Base-by-base conservation (phyloP, 1,284 basidiomycete species). In the Garcileccinum viscosum region DNA sequence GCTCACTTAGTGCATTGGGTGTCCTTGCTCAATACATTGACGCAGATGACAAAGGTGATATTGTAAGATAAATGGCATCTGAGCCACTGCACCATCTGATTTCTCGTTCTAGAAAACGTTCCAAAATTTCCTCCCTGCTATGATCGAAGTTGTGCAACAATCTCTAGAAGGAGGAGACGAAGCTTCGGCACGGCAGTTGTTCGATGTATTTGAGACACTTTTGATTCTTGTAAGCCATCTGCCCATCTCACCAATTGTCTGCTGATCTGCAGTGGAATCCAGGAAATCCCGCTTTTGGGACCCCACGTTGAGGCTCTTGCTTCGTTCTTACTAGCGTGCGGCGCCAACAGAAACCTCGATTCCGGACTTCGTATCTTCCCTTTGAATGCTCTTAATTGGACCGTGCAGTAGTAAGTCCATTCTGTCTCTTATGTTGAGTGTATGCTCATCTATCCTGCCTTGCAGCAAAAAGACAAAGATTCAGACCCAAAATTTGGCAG, bases 371-470 rank as follows among this genome's bases (percentile, higher is more conserved):
- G 98, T 71, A 90, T 96, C 71, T 94, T 98, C 80, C 93, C 95
- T 33, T 89, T 99, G 69, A 99, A 99, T 80, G 95, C 95, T 27
- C 89, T 99, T 40, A 94, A 96, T 77, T 99, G 97, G 97, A 96
- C 93, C 62, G 92, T 98, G 69, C 93, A 95, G 84, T 97, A 97
- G 94, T 92, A 77, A 70, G 83, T 63, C 15, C 50, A 30, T 27
- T 27, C 63, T 27, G 64, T 33, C 63, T 38, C 19, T n/a, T 53
- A 32, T 30, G 32, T 17, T 32, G 3, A 40, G 60, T 22, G 17
- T 4, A 53, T 38, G 7, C 27, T 70, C 5, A 69, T 30, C 32
- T 27, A 12, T 70, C 62, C 68, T 22, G 3, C 66, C 27, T 1
- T 40, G 14, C 73, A 95, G 94, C 85, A 99, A 99, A 91, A 98